These are phyloP conservation scores for Botrytis pseudocinerea DNA, from an alignment of 2,329 filamentous ascomycete species.

Conservation along the genomic window DNA sequence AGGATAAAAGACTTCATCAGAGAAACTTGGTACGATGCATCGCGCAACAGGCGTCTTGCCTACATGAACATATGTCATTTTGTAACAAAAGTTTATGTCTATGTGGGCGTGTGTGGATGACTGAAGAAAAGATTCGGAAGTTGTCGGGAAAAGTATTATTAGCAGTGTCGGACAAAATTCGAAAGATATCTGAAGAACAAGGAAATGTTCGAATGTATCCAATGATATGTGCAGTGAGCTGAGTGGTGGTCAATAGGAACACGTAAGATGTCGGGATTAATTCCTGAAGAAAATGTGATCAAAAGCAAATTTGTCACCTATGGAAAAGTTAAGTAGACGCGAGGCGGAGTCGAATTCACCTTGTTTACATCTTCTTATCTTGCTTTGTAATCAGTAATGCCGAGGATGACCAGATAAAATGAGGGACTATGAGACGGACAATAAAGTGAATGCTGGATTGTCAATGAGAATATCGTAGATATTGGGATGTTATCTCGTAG, in stretches of 20 bases:
- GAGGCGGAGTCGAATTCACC: background rate
- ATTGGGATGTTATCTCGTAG: background rate
- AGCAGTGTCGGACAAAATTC: background rate
- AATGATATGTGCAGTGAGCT: background rate
- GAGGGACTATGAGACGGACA: background rate
- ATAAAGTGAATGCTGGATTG: background rate
- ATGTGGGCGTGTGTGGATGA: background rate
- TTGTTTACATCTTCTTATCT: background rate
- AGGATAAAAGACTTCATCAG: background rate
- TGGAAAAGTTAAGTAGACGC: background rate
- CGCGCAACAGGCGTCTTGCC: background rate
- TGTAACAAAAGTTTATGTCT: background rate
- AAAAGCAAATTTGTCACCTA: background rate
- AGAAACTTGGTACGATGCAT: background rate
- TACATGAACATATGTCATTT: background rate
- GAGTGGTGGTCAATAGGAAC: background rate
- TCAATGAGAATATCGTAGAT: background rate
- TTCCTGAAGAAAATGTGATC: background rate
- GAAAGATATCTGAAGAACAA: background rate
- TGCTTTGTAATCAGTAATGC: background rate
- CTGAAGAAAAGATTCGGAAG: background rate
- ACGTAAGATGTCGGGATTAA: background rate
- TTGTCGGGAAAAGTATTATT: background rate
- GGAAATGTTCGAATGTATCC: background rate
- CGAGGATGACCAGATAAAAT: background rate